Base-by-base conservation (phyloP, 805 yeast species). In the Starmerella bombicola region DNA sequence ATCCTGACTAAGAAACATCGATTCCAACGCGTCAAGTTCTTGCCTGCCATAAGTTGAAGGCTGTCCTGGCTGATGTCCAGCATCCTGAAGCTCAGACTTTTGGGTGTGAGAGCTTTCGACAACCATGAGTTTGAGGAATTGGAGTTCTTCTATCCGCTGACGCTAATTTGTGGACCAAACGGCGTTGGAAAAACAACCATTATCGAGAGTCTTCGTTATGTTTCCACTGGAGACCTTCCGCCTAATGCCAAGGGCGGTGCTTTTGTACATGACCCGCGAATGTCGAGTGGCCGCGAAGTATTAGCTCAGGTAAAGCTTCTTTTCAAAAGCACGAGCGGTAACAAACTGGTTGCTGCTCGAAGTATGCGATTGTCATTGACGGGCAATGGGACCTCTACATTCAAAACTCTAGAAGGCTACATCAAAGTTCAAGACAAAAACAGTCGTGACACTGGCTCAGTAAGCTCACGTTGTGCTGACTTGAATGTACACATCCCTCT, bases 121-220 rank as follows among this genome's bases (percentile, higher is more conserved):
- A 78, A 85, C n/a, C 76, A 77, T 49, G 75, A 74, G 34, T 68
- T 82, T 23, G 95, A 91, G 56, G 78, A 86, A 0, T 83, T 91
- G 45, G 82, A 81, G 55, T 91, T 91, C 61, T 85, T 86, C 13
- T 72, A 73, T 35, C 99, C 99, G 0, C 63, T 91, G 55, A 91
- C 98, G 0, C 67, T 91, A 35, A 88, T 91, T 40, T 94, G 93
- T 22, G 99, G 99, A 0, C 80, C 80, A 38, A 91, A 91, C 61
- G 97, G 98, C 24, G 80, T 94, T 22, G 98, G 98, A 9, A 88
- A 91, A 58, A 91, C 97, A 56, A 86, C 97, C 1, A 78, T 91
- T 42, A 93, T 91, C 47, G 99, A 91, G 60, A 85, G 96, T 57
- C 66, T 91, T 45, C 74, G 85, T 56, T 91, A 85, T 60, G 88